Evolutionary conservation across 2,329 filamentous ascomycete genomes (phyloP), one percentile per base, ranked within the genome.

Genomic region (Verticillium dahliae): DNA sequence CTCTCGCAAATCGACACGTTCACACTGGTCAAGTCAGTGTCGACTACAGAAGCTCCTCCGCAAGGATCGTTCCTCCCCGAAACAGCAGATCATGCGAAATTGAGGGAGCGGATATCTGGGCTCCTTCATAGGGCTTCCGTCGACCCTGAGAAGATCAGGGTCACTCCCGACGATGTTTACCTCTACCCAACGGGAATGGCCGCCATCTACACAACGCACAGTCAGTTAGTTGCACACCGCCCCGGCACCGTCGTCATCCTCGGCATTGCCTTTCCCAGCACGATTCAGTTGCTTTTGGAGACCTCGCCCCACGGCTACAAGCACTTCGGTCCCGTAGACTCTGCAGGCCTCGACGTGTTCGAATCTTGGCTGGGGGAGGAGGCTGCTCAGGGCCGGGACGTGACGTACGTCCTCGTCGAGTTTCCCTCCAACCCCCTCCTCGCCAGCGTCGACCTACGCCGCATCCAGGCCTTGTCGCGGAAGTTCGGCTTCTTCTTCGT

Each of bases 151-250:
- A 66, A 68, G n/a, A 60, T 65, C 58, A 65, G 65, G 57, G 69
- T 73, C 1, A 60, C n/a, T 0, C 61, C 65, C 4, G 71, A 72
- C 3, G 81, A 86, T 63, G 76, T 86, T 1, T 84, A 76, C 58
- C 71, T 86, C 22, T 85, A 81, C 66, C 76, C 78, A 5, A 80
- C 80, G 0, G 83, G 83, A 33, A 86, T 86, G 82, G 78, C 78
- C 0, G 75, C 78, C 33, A 78, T 86, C 11, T 81, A 77, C 60
- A 70, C 76, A 31, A 63, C 75, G 1, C 78, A 79, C 39, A 72
- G 73, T 50, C 70, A 74, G 2, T 66, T 84, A 10, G 62, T 72
- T 2, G 66, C 69, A 33, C 66, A 73, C 35, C 71, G 74, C 1
- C 69, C 73, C 0, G 68, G 72, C 2, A 74, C 71, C 38, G 72